Conservation (phyloP, 2,329 filamentous ascomycete species). For the Biscogniauxia marginata region DNA sequence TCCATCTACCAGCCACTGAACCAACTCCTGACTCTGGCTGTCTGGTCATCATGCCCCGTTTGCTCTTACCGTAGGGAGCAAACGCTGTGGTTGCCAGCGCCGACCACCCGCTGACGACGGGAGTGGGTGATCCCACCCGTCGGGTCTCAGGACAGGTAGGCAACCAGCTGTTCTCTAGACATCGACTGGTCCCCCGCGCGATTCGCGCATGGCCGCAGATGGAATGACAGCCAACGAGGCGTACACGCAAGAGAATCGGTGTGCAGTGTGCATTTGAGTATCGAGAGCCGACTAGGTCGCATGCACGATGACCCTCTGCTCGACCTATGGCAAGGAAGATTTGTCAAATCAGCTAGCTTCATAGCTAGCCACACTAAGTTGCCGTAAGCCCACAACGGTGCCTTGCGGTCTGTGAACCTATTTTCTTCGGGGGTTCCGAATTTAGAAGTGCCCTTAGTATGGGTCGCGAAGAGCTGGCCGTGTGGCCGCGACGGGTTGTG, state of each 20-base stretch:
- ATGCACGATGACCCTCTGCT: slow-evolving; percentile 12
- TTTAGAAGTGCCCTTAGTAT: background rate
- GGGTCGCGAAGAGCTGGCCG: background rate
- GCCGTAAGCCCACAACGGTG: background rate
- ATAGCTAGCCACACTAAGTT: slow-evolving; percentile 1
- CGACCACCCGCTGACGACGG: background rate
- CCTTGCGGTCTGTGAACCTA: background rate
- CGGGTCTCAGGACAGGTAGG: background rate
- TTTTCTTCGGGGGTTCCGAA: background rate
- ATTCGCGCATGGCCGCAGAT: slow-evolving; percentile 9
- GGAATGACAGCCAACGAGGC: slow-evolving; percentile 13
- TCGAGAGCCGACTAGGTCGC: slow-evolving; percentile 16
- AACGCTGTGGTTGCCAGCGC: background rate
- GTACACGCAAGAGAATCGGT: slow-evolving; percentile 16
- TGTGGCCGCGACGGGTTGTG: background rate
- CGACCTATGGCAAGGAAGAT: slow-evolving; percentile 11
- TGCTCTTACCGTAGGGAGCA: background rate
- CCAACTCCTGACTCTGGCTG: background rate
- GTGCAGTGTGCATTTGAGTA: slow-evolving; percentile 19
- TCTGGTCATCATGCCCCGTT: background rate
- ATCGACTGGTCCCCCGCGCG: slow-evolving; percentile 10
- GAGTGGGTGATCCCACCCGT: background rate
- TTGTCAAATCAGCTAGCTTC: background rate
- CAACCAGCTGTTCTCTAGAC: background rate
- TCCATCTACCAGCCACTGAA: background rate